Conservation (phyloP, 73 alveolate genomes). For the Blepharisma stoltei region DNA sequence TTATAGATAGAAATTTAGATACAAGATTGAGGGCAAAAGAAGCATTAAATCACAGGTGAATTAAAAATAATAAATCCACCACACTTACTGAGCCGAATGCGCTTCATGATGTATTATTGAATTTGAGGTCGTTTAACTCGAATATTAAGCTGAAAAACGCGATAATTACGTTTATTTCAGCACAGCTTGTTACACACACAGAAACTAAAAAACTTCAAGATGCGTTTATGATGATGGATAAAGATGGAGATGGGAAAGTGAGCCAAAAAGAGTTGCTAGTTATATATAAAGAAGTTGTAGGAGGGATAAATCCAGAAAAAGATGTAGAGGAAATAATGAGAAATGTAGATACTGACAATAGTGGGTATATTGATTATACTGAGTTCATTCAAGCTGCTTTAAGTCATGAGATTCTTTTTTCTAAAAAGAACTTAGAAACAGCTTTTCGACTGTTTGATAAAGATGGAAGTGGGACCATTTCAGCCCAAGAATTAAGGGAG, state of each 20-base stretch:
- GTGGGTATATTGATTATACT: conserved; percentile 74
- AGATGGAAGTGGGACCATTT: conserved; percentile 67
- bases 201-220: conserved; percentile 31
- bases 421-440: conserved; percentile 53
- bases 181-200: conserved; percentile 33
- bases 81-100: not conserved
- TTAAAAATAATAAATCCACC: not conserved
- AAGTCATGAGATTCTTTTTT: conserved; percentile 46
- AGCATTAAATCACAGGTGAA: conserved; percentile 18
- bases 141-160: conserved; percentile 8
- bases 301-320: conserved; percentile 36
- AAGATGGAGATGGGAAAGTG: conserved; percentile 49
- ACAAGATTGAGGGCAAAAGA: conserved; percentile 37
- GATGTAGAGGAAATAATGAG: conserved; percentile 47
- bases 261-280: conserved; percentile 37
- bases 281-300: conserved; percentile 30
- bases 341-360: conserved; percentile 54
- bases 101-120: conserved; percentile 29
- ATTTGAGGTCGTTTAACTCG: conserved; percentile 1
- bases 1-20: conserved; percentile 34
- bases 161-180: conserved; percentile 39
- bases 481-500: conserved; percentile 58
- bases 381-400: conserved; percentile 75
- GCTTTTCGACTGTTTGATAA: conserved; percentile 72
- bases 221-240: conserved; percentile 39